Percentiles rank a stretch among this genome's conserved stretches.
Evolutionary conservation across 352 stramenopile genomes (phyloP).

Genomic region (Chrysophaeum taylorii): DNA sequence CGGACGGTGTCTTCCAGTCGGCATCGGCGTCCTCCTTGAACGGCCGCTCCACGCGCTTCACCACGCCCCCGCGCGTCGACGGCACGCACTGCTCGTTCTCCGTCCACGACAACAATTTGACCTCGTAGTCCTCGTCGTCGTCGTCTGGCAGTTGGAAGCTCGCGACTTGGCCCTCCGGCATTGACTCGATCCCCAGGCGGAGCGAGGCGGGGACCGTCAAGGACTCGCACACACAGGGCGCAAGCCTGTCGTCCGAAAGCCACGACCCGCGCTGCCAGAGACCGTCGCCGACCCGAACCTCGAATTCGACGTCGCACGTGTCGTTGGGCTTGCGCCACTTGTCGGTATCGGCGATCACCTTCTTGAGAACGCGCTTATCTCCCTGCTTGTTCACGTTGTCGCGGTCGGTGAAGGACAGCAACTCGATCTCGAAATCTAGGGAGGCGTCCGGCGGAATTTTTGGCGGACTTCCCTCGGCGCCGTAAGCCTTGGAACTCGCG

Average conservation of each 20-base stretch:
- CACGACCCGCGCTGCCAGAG: constrained; percentile 39
- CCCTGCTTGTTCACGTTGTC: constrained; percentile 82
- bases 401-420: constrained; percentile 83
- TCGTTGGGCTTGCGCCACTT: constrained; percentile 1
- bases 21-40: constrained; percentile 43
- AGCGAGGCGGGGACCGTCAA: neutral
- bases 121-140: constrained; percentile 25
- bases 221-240: neutral
- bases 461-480: constrained; percentile 65
- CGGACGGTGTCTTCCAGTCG: constrained; percentile 34
- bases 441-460: constrained; percentile 86
- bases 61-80: constrained; percentile 74
- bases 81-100: constrained; percentile 70
- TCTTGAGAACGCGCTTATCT: neutral
- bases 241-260: neutral
- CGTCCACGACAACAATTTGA: constrained; percentile 31
- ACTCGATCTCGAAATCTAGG: constrained; percentile 89
- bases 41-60: constrained; percentile 52
- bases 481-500: constrained; percentile 83
- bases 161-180: neutral
- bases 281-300: constrained; percentile 47
- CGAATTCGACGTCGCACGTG: neutral
- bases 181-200: neutral
- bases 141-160: constrained; percentile 33
- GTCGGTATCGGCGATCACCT: neutral